These are phyloP conservation scores for Euphorbia pulcherrima DNA, from an alignment of 345 rosid genomes.

Conservation along the genomic window DNA sequence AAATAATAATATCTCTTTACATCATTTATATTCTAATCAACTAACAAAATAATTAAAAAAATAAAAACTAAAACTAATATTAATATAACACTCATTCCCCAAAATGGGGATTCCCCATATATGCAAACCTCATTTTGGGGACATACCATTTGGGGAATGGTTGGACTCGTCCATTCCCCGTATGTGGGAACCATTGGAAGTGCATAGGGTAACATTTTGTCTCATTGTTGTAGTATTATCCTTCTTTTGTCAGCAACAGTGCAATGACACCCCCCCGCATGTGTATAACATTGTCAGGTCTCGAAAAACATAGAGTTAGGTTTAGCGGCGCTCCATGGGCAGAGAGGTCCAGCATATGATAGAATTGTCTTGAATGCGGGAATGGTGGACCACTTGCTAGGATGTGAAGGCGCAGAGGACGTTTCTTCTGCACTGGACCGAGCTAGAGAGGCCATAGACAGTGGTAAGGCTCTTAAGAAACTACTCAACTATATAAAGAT, in stretches of 20 bases:
- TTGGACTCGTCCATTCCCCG: no score
- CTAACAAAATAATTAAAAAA: no score
- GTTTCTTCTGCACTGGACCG: conserved; percentile 59
- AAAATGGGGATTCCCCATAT: no score
- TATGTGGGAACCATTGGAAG: no score
- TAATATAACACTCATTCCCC: no score
- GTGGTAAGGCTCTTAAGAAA: conserved; percentile 74
- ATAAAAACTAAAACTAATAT: no score
- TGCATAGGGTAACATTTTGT: no score
- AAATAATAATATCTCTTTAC: no score
- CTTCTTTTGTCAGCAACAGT: not conserved
- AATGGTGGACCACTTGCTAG: conserved; percentile 81
- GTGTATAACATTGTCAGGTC: conserved; percentile 36
- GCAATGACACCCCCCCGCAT: not conserved
- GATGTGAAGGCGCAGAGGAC: conserved; percentile 82
- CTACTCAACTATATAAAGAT: conserved; percentile 72
- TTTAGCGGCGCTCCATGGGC: conserved; percentile 66
- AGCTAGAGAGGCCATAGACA: conserved; percentile 88
- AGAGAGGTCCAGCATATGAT: conserved; percentile 87
- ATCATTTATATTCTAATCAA: no score
- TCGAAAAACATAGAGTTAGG: conserved; percentile 87
- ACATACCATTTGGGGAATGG: no score
- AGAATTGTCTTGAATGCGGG: conserved; percentile 84
- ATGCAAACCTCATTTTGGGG: no score
- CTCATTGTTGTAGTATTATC: not conserved